Evolutionary conservation across 1,284 basidiomycete genomes (phyloP), one percentile per base, ranked within the genome.

Genomic region (Ceratobasidium sp.): DNA sequence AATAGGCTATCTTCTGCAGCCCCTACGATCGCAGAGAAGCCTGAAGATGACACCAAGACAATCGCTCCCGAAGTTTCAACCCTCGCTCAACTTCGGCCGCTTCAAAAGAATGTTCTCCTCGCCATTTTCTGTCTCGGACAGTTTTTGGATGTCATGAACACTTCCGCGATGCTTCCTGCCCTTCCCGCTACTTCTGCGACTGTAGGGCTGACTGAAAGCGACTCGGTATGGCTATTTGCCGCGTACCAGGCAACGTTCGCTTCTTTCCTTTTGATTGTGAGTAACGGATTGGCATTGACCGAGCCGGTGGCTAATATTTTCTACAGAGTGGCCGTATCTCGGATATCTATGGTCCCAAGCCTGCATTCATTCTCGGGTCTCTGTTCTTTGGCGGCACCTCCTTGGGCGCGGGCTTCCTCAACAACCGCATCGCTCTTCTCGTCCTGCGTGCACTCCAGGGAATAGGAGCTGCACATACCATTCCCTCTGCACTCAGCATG

Each of bases 111-210:
- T 65, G 45, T 78, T n/a, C 71, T 83, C 7, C 76, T 84, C 15
- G 54, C 76, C 22, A 73, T 81, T 45, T 82, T 82, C 71, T 83
- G 82, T 60, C 75, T 79, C 22, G 80, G 82, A 7, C 80, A 83
- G 69, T 83, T 81, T 73, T 75, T 85, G 71, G 82, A 81, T 38
- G 74, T 82, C 10, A 81, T 83, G 78, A 82, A 81, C 75, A 84
- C 82, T 74, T 80, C 82, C 4, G 78, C 80, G 2, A 75, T 84
- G 53, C 81, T 82, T 72, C 78, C 82, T 1, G 80, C 81, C 68
- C 79, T 83, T 42, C 82, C 82, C 8, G 71, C 73, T 34, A 73
- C 77, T 27, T 73, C 74, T n/a, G 69, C 42, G 20, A 72, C 72
- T 8, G 71, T 78, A 22, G 70, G 73, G 25, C 27, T 69, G 20